Evolutionary conservation across 805 yeast species (phyloP).

Genomic region (Metschnikowia kunwiensis): DNA sequence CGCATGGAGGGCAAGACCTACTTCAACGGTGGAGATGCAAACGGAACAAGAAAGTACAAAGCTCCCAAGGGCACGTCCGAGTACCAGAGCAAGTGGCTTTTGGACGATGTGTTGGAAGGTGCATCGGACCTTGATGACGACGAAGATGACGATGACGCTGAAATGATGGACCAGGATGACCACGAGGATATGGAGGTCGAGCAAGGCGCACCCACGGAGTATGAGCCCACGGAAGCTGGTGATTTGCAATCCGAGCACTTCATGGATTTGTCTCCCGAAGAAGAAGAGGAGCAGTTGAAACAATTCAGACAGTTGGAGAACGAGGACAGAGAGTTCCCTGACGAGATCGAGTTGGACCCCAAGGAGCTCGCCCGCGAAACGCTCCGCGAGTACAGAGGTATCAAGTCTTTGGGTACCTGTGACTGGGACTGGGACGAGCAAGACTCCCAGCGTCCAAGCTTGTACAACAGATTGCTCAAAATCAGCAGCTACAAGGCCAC

Average conservation of each 20-base stretch:
- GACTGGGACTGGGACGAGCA: constrained; percentile 85
- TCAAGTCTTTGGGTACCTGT: constrained; percentile 74
- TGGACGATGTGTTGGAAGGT: constrained; percentile 51
- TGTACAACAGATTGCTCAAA: constrained; percentile 73
- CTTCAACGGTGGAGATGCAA: constrained; percentile 29
- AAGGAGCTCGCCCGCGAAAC: constrained; percentile 70
- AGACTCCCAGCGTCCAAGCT: constrained; percentile 71
- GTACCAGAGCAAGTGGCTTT: constrained; percentile 72
- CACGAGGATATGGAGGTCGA: constrained; percentile 28
- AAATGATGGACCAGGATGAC: constrained; percentile 36
- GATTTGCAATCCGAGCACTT: constrained; percentile 49
- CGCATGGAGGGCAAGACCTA: constrained; percentile 57
- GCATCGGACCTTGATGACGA: constrained; percentile 45
- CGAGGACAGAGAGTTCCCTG: constrained; percentile 93
- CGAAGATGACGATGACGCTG: constrained; percentile 31
- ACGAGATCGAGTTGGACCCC: constrained; percentile 86
- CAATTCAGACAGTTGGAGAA: constrained; percentile 65
- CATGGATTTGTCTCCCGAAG: constrained; percentile 75
- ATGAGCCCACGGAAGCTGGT: constrained; percentile 46
- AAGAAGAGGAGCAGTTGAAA: constrained; percentile 73
- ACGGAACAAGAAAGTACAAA: constrained; percentile 30
- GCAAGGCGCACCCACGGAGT: constrained; percentile 30
- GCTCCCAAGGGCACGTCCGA: constrained; percentile 73
- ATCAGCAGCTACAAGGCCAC: constrained; percentile 76
- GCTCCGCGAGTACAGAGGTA: constrained; percentile 77